phyloP scores from a whole-genome alignment of 2,329 filamentous ascomycete genomes.

The Tricladium varicosporioides region DNA sequence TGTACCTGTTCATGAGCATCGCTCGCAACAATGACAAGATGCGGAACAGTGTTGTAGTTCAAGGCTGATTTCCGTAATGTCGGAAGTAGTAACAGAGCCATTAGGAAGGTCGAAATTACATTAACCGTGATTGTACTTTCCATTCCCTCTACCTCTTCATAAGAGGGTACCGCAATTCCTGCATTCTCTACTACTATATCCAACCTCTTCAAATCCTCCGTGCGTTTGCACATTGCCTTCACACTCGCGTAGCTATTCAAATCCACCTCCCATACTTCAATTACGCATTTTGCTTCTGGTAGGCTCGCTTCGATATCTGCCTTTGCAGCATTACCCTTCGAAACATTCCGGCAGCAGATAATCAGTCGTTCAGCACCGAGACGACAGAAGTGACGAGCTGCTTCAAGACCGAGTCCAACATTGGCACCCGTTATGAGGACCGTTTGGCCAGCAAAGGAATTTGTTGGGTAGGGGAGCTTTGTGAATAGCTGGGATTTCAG shows the following conservation, averaged over 20 bases:
- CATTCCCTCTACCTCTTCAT: constrained; percentile 25
- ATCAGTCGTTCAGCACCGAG: constrained; percentile 30
- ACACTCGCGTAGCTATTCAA: constrained; percentile 47
- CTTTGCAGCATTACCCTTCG: constrained; percentile 23
- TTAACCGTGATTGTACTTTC: constrained; percentile 32
- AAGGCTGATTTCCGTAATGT: constrained; percentile 26
- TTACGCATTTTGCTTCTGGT: constrained; percentile 11
- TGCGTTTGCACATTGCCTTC: constrained; percentile 40
- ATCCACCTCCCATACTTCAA: constrained; percentile 50
- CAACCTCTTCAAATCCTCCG: constrained; percentile 39
- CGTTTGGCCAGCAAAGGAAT: constrained; percentile 24
- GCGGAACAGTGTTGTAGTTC: constrained; percentile 20
- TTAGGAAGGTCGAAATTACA: constrained; percentile 33
- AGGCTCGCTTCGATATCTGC: constrained; percentile 8
- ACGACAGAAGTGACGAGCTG: constrained; percentile 38
- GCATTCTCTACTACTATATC: constrained; percentile 45
- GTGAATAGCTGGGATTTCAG: constrained; percentile 28
- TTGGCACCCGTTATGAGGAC: constrained; percentile 51
- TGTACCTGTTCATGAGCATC: constrained; percentile 29
- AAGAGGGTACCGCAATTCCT: constrained; percentile 22
- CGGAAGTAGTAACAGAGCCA: constrained; percentile 30
- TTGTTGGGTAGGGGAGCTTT: constrained; percentile 23
- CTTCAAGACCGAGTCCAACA: constrained; percentile 47
- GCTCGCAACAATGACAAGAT: constrained; percentile 27
- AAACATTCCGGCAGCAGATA: constrained; percentile 20